phyloP scores from a whole-genome alignment of 169 alveolate genomes.

The Condylostoma magnum region DNA sequence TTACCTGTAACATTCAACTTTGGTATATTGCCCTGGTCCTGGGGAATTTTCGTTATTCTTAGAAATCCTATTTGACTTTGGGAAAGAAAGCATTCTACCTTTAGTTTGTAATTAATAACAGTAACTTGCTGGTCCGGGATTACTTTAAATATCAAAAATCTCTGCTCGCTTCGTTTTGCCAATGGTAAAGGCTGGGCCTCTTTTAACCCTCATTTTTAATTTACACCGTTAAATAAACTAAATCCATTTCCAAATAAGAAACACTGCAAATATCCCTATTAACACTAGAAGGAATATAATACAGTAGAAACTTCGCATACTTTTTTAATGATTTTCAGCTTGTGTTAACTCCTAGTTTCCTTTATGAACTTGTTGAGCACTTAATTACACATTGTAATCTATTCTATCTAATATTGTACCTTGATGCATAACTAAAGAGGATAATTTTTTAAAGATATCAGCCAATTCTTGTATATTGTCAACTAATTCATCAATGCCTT shows the following conservation, averaged over 20 bases:
- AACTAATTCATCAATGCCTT: constrained; percentile 51
- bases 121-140: too few species aligned
- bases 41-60: too few species aligned
- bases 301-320: constrained; percentile 18
- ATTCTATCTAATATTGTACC: constrained; percentile 75
- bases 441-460: constrained; percentile 53
- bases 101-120: too few species aligned
- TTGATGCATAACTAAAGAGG: constrained; percentile 56
- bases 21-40: too few species aligned
- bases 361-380: constrained; percentile 41
- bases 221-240: too few species aligned
- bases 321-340: constrained; percentile 38
- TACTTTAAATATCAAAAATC: too few species aligned
- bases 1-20: too few species aligned
- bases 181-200: too few species aligned
- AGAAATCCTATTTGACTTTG: too few species aligned
- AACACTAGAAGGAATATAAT: not conserved
- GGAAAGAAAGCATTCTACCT: too few species aligned
- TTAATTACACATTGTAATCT: constrained; percentile 55
- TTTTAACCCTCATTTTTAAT: too few species aligned
- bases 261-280: not conserved
- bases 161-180: too few species aligned
- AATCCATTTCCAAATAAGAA: not conserved
- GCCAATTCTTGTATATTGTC: constrained; percentile 57
- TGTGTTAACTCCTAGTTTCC: constrained; percentile 46